These are phyloP conservation scores for Penicillium rolfsii DNA, from an alignment of 2,329 filamentous ascomycete genomes.

Conservation along the genomic window DNA sequence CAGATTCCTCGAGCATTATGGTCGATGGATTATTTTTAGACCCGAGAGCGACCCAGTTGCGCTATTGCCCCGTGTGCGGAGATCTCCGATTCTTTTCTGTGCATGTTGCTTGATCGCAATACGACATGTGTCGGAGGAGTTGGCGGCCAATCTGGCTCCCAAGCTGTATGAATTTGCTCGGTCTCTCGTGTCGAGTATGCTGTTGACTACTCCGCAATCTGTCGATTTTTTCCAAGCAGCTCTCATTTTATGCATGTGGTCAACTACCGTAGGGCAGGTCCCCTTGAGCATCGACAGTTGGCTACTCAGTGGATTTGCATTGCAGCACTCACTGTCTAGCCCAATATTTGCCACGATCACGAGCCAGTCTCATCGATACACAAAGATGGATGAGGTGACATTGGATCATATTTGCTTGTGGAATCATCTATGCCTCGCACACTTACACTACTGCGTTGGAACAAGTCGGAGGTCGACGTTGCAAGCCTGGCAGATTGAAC, in stretches of 20 bases:
- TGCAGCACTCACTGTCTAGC: constrained; percentile 48
- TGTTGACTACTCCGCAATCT: constrained; percentile 45
- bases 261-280: constrained; percentile 50
- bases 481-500: constrained; percentile 42
- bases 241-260: constrained; percentile 51
- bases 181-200: constrained; percentile 27
- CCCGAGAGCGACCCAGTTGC: constrained; percentile 29
- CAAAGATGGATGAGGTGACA: constrained; percentile 23
- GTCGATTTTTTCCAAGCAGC: constrained; percentile 51
- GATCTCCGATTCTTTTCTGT: constrained; percentile 45
- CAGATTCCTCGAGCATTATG: constrained; percentile 49
- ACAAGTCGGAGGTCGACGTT: constrained; percentile 46
- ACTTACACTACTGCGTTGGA: constrained; percentile 53
- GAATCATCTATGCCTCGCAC: constrained; percentile 51
- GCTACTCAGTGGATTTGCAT: constrained; percentile 50
- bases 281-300: constrained; percentile 52
- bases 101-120: constrained; percentile 49
- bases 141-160: constrained; percentile 43
- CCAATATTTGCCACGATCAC: constrained; percentile 36
- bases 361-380: constrained; percentile 11
- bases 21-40: constrained; percentile 48
- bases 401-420: constrained; percentile 44
- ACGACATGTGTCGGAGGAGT: constrained; percentile 45
- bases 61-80: constrained; percentile 39
- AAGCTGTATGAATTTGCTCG: constrained; percentile 43